phyloP scores from a whole-genome alignment of 2,329 filamentous ascomycete genomes.

The Dactylellina drechsleri region DNA sequence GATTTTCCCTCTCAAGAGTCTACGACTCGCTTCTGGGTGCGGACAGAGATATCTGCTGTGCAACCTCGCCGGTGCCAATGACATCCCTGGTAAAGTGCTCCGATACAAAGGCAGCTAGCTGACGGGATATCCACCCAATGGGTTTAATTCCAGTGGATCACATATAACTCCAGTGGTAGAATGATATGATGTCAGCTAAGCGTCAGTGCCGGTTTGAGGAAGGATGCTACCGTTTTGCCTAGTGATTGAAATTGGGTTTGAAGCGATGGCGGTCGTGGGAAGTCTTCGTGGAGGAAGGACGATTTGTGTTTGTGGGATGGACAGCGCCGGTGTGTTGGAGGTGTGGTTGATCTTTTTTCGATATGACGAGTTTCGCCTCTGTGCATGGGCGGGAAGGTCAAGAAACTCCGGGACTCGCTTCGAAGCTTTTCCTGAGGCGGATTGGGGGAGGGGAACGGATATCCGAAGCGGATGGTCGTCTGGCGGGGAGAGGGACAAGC shows the following conservation, averaged over 20 bases:
- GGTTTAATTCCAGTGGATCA: slow-evolving; percentile 16
- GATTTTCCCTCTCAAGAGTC: not conserved
- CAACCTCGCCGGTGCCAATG: not conserved
- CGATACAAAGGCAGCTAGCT: slow-evolving; percentile 7
- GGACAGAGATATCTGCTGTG: slow-evolving; percentile 3
- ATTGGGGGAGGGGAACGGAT: slow-evolving; percentile 6
- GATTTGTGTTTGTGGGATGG: not conserved
- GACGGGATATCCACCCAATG: slow-evolving; percentile 27
- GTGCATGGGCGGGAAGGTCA: not conserved
- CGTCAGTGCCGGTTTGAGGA: not conserved
- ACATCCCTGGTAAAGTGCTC: slow-evolving; percentile 17
- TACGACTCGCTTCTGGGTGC: not conserved
- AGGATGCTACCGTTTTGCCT: slow-evolving; percentile 17
- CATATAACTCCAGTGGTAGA: slow-evolving; percentile 25
- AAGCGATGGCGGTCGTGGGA: not conserved
- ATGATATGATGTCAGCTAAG: not conserved
- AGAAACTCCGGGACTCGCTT: not conserved
- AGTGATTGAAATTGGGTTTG: slow-evolving; percentile 6
- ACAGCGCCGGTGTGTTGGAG: slow-evolving; percentile 1
- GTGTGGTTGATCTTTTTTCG: slow-evolving; percentile 11
- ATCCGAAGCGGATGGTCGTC: slow-evolving; percentile 23
- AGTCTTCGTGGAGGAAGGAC: not conserved
- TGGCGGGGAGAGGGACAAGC: slow-evolving; percentile 42
- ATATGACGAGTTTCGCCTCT: slow-evolving; percentile 8
- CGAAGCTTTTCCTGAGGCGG: slow-evolving; percentile 10